Evolutionary conservation across 768 basidiomycete genomes (phyloP), one percentile per base, ranked within the genome.

Genomic region (Cyclocybe cylindracea): DNA sequence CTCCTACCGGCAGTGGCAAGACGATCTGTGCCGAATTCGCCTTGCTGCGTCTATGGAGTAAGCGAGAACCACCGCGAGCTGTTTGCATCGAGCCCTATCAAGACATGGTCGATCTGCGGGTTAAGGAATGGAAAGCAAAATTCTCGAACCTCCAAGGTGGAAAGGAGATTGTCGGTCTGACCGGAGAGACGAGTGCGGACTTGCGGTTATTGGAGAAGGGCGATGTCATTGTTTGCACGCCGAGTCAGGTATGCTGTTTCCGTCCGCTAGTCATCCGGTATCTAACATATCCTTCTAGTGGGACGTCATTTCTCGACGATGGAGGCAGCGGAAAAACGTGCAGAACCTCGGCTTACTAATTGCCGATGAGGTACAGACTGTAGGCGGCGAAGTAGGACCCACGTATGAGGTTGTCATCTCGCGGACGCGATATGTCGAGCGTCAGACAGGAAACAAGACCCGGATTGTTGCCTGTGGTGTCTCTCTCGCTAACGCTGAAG

Each of bases 21-120:
- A 98, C 96, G 0, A 89, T 98, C 38, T 96, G 94, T 58, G 97
- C 95, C 0, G 97, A 99, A 67, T 96, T 98, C 54, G 97, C 97
- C 0, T 74, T 99, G 10, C 74, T 99, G 43, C 83, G 94, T n/a
- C 69, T 99, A 0, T 99, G 97, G 97, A 91, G 91, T 44, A 92
- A 92, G 68, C 74, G 77, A 5, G 87, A 94, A 54, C 79, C 86
- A 40, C 80, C 82, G 14, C 78, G 94, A 13, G 95, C 95, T 0
- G 93, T 98, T 2, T 98, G 96, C 65, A 87, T 98, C 46, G 93
- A 95, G 68, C 97, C 97, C 0, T 97, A 91, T 67, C 94, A 94
- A 61, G 97, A 98, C 60, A 96, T 98, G 91, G 97, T 98, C 2
- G 93, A 98, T 50, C 79, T 85, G 58, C 82, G 95, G 3, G 91